phyloP scores from a whole-genome alignment of 2,329 filamentous ascomycete genomes.

The Aureobasidium lini region DNA sequence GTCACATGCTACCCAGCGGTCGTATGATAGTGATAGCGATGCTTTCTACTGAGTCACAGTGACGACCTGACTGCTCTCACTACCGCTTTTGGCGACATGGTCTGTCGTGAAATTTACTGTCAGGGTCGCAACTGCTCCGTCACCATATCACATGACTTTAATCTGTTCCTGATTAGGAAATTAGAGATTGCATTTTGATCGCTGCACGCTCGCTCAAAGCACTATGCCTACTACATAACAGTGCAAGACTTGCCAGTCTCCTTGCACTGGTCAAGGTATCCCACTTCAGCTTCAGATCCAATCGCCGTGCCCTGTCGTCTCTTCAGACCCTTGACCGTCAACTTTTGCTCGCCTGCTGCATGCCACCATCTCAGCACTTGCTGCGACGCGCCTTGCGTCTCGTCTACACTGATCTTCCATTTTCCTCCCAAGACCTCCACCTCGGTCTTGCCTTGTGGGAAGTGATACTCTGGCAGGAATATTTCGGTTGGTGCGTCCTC shows the following conservation, averaged over 20 bases:
- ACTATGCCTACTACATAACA: not conserved
- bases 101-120: not conserved
- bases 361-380: slow-evolving; percentile 93
- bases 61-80: not conserved
- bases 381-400: slow-evolving; percentile 51
- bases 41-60: not conserved
- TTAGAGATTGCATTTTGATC: not conserved
- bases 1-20: not conserved
- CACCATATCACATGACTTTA: slow-evolving; percentile 8
- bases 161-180: not conserved
- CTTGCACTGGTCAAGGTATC: slow-evolving; percentile 63
- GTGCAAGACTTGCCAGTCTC: not conserved
- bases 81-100: not conserved
- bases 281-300: slow-evolving; percentile 53
- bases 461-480: slow-evolving; percentile 87
- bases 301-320: slow-evolving; percentile 42
- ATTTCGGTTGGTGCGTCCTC: slow-evolving; percentile 69
- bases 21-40: not conserved
- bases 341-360: slow-evolving; percentile 69
- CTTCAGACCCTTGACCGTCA: slow-evolving; percentile 68
- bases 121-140: not conserved
- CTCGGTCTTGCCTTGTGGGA: slow-evolving; percentile 63
- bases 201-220: not conserved
- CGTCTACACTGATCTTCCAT: slow-evolving; percentile 74
- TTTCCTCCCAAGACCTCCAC: slow-evolving; percentile 78